phyloP scores from a whole-genome alignment of 441 rosid species.

The Erodium texanum region DNA sequence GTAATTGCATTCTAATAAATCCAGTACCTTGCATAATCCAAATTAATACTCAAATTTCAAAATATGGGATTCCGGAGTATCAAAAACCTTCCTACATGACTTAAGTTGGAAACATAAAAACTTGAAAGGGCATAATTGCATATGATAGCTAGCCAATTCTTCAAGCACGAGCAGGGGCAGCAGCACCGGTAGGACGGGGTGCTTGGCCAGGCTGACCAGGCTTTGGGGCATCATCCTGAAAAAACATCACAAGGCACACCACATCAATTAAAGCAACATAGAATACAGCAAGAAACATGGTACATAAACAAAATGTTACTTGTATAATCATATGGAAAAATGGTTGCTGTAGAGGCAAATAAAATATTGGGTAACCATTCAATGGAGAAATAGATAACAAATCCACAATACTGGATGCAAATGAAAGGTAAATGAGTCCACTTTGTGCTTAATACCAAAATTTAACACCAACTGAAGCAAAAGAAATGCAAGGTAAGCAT shows the following conservation, averaged over 20 bases:
- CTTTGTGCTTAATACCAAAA: not conserved
- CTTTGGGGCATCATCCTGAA: slow-evolving; percentile 29
- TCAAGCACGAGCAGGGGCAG: slow-evolving; percentile 19
- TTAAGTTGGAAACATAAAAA: slow-evolving; percentile 11
- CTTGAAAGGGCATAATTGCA: slow-evolving; percentile 3
- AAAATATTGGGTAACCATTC: too few relatives aligned
- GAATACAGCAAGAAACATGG: too few relatives aligned
- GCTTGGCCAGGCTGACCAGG: slow-evolving; percentile 31
- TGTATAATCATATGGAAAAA: too few relatives aligned
- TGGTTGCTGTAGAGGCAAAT: too few relatives aligned
- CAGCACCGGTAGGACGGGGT: slow-evolving; percentile 20
- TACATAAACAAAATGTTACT: too few relatives aligned
- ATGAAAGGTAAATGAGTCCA: not conserved
- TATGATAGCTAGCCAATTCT: not conserved
- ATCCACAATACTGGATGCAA: not conserved
- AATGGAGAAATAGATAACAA: not conserved
- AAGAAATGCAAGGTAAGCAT: not conserved
- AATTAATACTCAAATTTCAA: not conserved
- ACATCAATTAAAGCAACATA: not conserved
- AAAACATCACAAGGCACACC: not conserved
- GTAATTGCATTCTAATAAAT: too few relatives aligned
- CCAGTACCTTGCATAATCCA: not conserved
- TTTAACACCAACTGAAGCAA: too few relatives aligned
- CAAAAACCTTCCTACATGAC: slow-evolving; percentile 6
- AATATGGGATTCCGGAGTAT: not conserved